Conservation (phyloP, 2,329 filamentous ascomycete genomes). For the Ploettnerulaceae sp. region DNA sequence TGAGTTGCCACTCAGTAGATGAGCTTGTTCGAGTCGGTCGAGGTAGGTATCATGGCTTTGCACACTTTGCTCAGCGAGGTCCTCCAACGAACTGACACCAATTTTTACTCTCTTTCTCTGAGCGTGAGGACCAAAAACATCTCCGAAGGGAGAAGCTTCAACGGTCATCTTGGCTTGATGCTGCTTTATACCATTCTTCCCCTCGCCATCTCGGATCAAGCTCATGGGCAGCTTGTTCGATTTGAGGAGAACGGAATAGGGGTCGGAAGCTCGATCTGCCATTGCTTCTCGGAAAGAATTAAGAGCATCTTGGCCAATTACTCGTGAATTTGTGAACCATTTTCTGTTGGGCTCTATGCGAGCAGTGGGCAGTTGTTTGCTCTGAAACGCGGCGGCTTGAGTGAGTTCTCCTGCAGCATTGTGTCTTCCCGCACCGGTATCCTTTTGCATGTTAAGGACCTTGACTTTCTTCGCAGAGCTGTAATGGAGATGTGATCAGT, state of each 20-base stretch:
- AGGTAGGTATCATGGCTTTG: slow-evolving; percentile 78
- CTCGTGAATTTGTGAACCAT: slow-evolving; percentile 94
- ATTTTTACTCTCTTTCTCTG: slow-evolving; percentile 92
- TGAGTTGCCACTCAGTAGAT: slow-evolving; percentile 66
- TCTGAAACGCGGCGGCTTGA: slow-evolving; percentile 80
- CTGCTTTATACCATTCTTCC: slow-evolving; percentile 80
- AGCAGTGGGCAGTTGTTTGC: slow-evolving; percentile 72
- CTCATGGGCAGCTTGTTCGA: slow-evolving; percentile 97
- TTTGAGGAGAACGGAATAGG: slow-evolving; percentile 92
- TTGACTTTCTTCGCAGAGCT: slow-evolving; percentile 80
- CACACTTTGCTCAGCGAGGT: slow-evolving; percentile 74
- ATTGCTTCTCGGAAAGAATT: slow-evolving; percentile 86
- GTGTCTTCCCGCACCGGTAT: slow-evolving; percentile 68
- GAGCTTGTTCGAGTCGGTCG: slow-evolving; percentile 74
- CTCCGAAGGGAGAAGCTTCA: slow-evolving; percentile 77
- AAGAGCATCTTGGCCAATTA: slow-evolving; percentile 84
- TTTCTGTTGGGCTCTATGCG: slow-evolving; percentile 93
- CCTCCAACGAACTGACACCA: slow-evolving; percentile 72
- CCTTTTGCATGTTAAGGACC: slow-evolving; percentile 83
- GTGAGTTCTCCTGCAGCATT: slow-evolving; percentile 82
- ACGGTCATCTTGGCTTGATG: slow-evolving; percentile 93
- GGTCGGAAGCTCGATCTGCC: slow-evolving; percentile 82
- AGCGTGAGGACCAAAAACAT: slow-evolving; percentile 89
- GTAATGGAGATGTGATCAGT: too few relatives aligned
- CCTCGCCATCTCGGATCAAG: slow-evolving; percentile 74